Evolutionary conservation across 2,329 filamentous ascomycete species (phyloP).

Genomic region (Fusarium tanahbumbuense): DNA sequence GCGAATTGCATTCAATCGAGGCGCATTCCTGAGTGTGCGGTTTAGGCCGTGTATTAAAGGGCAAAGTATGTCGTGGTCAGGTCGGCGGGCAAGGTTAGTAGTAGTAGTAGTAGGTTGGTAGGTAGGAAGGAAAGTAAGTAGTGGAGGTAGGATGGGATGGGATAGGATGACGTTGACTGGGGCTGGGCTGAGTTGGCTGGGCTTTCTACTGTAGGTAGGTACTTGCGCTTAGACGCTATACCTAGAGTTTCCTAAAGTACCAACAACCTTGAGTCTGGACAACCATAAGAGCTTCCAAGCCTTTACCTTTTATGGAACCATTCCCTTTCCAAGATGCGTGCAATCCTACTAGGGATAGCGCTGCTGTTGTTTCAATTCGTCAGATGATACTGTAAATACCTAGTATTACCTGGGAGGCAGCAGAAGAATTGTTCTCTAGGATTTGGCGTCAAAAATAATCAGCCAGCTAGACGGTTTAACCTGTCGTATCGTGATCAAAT

Average conservation of each 20-base stretch:
- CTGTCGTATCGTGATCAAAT: neutral
- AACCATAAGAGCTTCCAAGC: slow-evolving; percentile 5
- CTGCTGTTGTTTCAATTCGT: slow-evolving; percentile 2
- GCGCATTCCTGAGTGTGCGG: slow-evolving; percentile 39
- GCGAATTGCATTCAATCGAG: slow-evolving; percentile 21
- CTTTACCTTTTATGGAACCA: slow-evolving; percentile 22
- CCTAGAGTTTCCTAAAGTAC: slow-evolving; percentile 2
- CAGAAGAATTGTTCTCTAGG: neutral
- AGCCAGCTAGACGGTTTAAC: neutral
- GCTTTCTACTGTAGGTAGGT: neutral
- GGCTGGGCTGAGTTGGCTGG: slow-evolving; percentile 31
- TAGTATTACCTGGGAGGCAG: neutral
- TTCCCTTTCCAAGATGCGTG: neutral
- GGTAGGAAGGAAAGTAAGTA: neutral
- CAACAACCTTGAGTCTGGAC: neutral
- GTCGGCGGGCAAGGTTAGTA: slow-evolving; percentile 23
- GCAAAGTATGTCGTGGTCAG: slow-evolving; percentile 23
- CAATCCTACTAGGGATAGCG: slow-evolving; percentile 5
- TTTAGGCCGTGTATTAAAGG: neutral
- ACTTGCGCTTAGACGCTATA: neutral
- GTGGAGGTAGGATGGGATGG: slow-evolving; percentile 20
- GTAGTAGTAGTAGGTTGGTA: neutral
- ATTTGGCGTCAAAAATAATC: neutral
- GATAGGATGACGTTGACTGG: slow-evolving; percentile 43
- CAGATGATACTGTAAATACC: neutral